Evolutionary conservation across 176 grass and related monocot genomes (phyloP), one percentile per base, ranked within the genome.

Genomic region (Thinopyrum elongatum): DNA sequence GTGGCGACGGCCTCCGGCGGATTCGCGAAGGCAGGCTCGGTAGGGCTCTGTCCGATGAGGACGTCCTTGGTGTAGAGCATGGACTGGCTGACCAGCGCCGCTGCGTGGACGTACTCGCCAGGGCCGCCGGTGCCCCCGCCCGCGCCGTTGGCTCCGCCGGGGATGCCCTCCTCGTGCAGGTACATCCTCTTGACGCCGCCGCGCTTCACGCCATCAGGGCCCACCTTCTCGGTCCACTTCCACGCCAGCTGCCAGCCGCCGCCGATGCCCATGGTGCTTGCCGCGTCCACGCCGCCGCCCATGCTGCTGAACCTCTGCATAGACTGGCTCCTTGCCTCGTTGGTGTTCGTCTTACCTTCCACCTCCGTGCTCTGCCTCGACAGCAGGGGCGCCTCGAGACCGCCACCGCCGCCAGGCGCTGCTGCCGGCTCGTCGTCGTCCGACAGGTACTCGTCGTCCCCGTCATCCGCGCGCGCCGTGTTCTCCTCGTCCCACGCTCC

Each of bases 201-300:
- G 57, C 88, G 87, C 39, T 64, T 86, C 6, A 72, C 76, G 49
- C 93, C 93, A 22, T 98, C 91, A 1, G 67, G 11, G 0, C 86
- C 85, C 3, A 89, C 87, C 29, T 84, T 86, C 60, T 92, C 90
- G 0, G 87, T 88, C 93, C 91, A 91, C 78, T 98, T 94, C 93
- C 93, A 98, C 21, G 93, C 95, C 26, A 98, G 86, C 82, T 98
- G 93, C 93, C 96, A 98, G 0, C 96, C 96, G 14, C 93, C 96
- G 1, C 93, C 96, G 78, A 98, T 98, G 31, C 95, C 95, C 87
- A 88, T 90, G 7, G 87, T 92, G 85, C 85, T 92, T 0, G 83
- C 85, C 21, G 82, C 66, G 69, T 94, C 93, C 1, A 41, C 65
- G 65, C 83, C 83, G 64, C 77, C 77, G 10, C 64, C 59, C 34